Evolutionary conservation across 2,329 filamentous ascomycete species (phyloP).

Genomic region (Phaeosphaeria sp.): DNA sequence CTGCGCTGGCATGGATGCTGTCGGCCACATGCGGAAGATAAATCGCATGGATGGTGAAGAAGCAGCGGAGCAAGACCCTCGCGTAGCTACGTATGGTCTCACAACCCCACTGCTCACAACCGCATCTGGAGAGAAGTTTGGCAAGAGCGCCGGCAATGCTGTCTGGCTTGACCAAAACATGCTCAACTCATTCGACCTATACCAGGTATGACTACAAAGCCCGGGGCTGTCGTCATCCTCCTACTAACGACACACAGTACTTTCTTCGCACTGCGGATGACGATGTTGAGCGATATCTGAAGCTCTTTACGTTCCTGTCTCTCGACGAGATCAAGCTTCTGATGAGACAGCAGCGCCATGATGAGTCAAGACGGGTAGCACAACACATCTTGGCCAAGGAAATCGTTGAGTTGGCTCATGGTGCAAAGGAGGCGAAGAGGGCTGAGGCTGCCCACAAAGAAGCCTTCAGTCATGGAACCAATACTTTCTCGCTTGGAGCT

Average conservation of each 20-base stretch:
- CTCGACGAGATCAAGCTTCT: slow-evolving; percentile 68
- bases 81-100: slow-evolving; percentile 73
- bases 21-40: slow-evolving; percentile 70
- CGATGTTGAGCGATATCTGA: slow-evolving; percentile 81
- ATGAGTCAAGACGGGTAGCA: slow-evolving; percentile 75
- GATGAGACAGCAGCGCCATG: slow-evolving; percentile 70
- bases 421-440: slow-evolving; percentile 66
- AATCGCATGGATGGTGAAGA: not conserved
- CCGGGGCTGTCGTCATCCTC: not conserved
- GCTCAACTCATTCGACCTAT: slow-evolving; percentile 85
- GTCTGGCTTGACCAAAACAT: slow-evolving; percentile 86
- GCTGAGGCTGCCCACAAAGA: slow-evolving; percentile 65
- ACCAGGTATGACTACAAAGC: slow-evolving; percentile 61
- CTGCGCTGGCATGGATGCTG: slow-evolving; percentile 81
- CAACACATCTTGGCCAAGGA: slow-evolving; percentile 86
- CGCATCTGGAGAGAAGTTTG: slow-evolving; percentile 85
- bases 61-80: slow-evolving; percentile 40
- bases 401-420: slow-evolving; percentile 81
- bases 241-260: slow-evolving; percentile 61
- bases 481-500: slow-evolving; percentile 34
- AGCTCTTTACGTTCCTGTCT: slow-evolving; percentile 89
- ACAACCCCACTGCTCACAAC: slow-evolving; percentile 91
- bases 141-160: slow-evolving; percentile 92
- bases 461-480: slow-evolving; percentile 48
- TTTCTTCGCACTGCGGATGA: slow-evolving; percentile 83